Conservation (phyloP, 345 rosid genomes). For the Linum usitatissimum region DNA sequence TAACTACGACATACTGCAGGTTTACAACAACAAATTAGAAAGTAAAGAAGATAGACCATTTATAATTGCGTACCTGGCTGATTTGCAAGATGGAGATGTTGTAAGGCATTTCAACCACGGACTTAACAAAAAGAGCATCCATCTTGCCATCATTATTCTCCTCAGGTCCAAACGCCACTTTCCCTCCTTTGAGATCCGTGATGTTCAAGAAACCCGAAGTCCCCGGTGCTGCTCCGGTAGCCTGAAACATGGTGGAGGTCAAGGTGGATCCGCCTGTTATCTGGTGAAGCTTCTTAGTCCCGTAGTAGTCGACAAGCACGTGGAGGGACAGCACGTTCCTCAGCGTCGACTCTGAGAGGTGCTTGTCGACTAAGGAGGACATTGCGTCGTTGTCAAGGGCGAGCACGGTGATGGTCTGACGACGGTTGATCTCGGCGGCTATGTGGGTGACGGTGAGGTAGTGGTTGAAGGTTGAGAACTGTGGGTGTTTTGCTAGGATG, state of each 20-base stretch:
- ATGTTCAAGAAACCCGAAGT: slow-evolving; percentile 22
- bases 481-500: slow-evolving; percentile 22
- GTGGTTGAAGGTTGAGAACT: slow-evolving; percentile 26
- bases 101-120: slow-evolving; percentile 19
- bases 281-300: slow-evolving; percentile 26
- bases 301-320: slow-evolving; percentile 25
- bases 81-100: slow-evolving; percentile 23
- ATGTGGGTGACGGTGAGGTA: slow-evolving; percentile 24
- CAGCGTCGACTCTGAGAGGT: slow-evolving; percentile 15
- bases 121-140: slow-evolving; percentile 19
- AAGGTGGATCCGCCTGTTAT: slow-evolving; percentile 12
- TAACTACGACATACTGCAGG: no score
- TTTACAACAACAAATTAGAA: no score
- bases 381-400: slow-evolving; percentile 26
- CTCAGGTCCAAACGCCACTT: slow-evolving; percentile 21
- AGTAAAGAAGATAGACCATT: not conserved
- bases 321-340: slow-evolving; percentile 22
- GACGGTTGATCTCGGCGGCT: slow-evolving; percentile 27
- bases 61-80: slow-evolving; percentile 14
- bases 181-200: slow-evolving; percentile 19
- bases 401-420: slow-evolving; percentile 25
- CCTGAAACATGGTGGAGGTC: slow-evolving; percentile 26
- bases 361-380: slow-evolving; percentile 13
- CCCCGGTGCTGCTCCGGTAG: slow-evolving; percentile 21
- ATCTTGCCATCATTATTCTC: slow-evolving; percentile 13